These are phyloP conservation scores for Gliomastix tumulicola DNA, from an alignment of 2,329 filamentous ascomycete species.

Conservation along the genomic window DNA sequence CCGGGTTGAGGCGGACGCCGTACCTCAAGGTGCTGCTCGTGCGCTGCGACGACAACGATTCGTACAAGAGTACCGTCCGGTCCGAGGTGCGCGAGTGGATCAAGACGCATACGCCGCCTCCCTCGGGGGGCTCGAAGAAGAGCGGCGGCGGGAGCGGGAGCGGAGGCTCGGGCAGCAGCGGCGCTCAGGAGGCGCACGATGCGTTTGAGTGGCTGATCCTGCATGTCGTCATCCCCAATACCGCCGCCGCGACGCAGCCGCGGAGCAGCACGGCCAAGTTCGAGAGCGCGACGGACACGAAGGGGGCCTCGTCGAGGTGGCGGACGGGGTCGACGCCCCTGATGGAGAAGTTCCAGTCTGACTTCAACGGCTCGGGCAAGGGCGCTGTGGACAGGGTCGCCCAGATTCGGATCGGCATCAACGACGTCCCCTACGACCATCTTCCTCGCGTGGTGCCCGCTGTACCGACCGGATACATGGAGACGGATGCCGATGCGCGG, in stretches of 20 bases:
- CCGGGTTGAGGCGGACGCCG: conserved; percentile 83
- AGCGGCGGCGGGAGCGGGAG: conserved; percentile 9
- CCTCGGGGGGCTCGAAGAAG: conserved; percentile 45
- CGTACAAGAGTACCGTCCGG: conserved; percentile 75
- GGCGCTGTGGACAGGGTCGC: conserved; percentile 68
- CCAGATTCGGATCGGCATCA: conserved; percentile 74
- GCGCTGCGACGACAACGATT: conserved; percentile 91
- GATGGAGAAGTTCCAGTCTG: conserved; percentile 79
- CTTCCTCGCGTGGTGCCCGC: conserved; percentile 57
- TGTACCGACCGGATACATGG: conserved; percentile 56
- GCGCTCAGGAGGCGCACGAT: conserved; percentile 84
- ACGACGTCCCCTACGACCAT: conserved; percentile 59
- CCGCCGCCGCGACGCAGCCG: conserved; percentile 71
- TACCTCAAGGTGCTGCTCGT: conserved; percentile 89
- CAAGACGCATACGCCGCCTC: conserved; percentile 62
- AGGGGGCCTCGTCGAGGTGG: conserved; percentile 64
- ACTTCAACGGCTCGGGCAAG: conserved; percentile 76
- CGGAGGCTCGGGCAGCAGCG: too few species aligned
- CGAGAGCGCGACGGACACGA: conserved; percentile 59
- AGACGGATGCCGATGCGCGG: conserved; percentile 71
- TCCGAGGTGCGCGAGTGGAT: conserved; percentile 87
- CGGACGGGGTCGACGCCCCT: conserved; percentile 73
- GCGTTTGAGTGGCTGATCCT: conserved; percentile 93
- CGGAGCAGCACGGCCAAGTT: conserved; percentile 51
- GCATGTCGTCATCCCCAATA: conserved; percentile 87